These are phyloP conservation scores for Cryphonectria japonica DNA, from an alignment of 2,329 filamentous ascomycete genomes.

Conservation along the genomic window DNA sequence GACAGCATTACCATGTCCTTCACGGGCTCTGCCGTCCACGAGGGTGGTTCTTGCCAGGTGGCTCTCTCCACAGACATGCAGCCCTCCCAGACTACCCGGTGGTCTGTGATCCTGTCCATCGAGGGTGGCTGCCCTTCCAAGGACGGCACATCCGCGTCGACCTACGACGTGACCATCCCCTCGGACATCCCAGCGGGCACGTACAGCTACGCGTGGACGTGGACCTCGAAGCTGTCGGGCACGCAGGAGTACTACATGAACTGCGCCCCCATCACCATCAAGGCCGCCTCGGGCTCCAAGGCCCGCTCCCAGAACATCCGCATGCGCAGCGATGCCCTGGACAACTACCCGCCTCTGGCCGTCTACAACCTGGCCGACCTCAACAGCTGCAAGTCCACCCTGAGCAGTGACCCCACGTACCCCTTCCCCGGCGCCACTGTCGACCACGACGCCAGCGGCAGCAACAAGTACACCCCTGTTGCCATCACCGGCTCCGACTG, in stretches of 20 bases:
- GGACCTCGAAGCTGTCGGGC: conserved; percentile 77
- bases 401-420: conserved; percentile 63
- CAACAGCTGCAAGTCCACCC: conserved; percentile 61
- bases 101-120: conserved; percentile 89
- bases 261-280: conserved; percentile 77
- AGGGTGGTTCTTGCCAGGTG: conserved; percentile 93
- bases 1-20: conserved; percentile 26
- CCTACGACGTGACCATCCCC: conserved; percentile 74
- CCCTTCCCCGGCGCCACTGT: conserved; percentile 67
- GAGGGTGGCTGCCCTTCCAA: conserved; percentile 81
- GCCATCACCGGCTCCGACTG: conserved; percentile 24
- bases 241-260: conserved; percentile 99
- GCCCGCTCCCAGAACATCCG: conserved; percentile 25
- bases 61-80: conserved; percentile 77
- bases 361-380: conserved; percentile 74
- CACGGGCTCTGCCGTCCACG: conserved; percentile 67
- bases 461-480: conserved; percentile 11
- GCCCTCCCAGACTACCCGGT: conserved; percentile 69
- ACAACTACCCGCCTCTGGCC: conserved; percentile 56
- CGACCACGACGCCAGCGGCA: conserved; percentile 21
- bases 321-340: conserved; percentile 38
- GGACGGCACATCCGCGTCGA: conserved; percentile 56
- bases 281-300: conserved; percentile 34
- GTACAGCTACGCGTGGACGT: conserved; percentile 87
- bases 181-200: conserved; percentile 72